Base-by-base conservation (phyloP, 805 yeast genomes). In the Candida lessepsii region DNA sequence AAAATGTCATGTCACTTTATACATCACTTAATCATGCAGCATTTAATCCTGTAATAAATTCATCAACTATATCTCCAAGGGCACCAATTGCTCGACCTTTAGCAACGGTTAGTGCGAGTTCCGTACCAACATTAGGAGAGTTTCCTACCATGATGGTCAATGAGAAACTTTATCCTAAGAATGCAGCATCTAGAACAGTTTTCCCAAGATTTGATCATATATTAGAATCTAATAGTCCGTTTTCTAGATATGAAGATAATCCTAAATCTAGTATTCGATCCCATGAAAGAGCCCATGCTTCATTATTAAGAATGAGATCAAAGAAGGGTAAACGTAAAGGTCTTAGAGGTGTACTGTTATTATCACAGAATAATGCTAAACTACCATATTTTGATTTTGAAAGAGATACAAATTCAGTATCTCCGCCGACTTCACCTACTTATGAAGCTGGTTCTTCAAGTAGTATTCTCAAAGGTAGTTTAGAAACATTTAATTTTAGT, bases 1-100 rank as follows among this genome's bases (percentile, higher is more conserved):
- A 81, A 49, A 76, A 78, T 9, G 82, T 80, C 0, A 80, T 81
- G 86, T 79, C 86, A 0, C 56, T 80, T 16, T 81, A 80, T 51
- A 74, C 83, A 0, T 75, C 82, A 0, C 55, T 80, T 52, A 65
- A 66, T 31, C 67, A 63, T 14, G 60, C 58, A 31, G 61, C 35
- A 3, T 54, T 14, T 4, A 45, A 53, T 31, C 47, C 49, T 9
- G 45, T 49, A 6, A 60, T 52, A 2, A 55, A 60, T 23, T 63
- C 54, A 2, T 49, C 57, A 11, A 31, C 53, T 2, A 44, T 52
- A 24, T 44, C 56, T 2, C 54, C 56, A 25, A 34, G 51, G 13
- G 49, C 47, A 9, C 51, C 48, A 4, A 45, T 47, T 7, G 41
- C 49, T 4, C 36, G 47, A 29, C 49, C 51, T 10, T 37, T 47